These are phyloP conservation scores for Colletotrichum truncatum DNA, from an alignment of 2,329 filamentous ascomycete genomes.

Conservation along the genomic window DNA sequence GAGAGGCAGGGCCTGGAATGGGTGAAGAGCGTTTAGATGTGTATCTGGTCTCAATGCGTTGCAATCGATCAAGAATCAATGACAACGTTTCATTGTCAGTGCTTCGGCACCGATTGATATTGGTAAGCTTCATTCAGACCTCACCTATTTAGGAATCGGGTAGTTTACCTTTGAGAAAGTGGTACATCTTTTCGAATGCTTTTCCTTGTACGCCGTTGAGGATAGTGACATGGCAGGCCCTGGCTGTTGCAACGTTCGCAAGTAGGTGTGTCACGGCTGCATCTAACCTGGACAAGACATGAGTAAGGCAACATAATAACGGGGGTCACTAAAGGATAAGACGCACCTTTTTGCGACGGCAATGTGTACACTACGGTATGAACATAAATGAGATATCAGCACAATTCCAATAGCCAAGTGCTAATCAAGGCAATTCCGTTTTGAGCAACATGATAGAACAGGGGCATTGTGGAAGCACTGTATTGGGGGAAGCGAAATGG, in stretches of 20 bases:
- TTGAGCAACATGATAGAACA: too few relatives aligned
- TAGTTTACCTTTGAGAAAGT: conserved; percentile 31
- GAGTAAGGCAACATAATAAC: background rate
- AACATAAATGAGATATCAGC: too few relatives aligned
- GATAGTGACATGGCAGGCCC: conserved; percentile 38
- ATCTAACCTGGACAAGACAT: conserved; percentile 34
- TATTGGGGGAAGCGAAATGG: background rate
- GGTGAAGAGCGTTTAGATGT: conserved; percentile 19
- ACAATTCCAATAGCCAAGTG: background rate
- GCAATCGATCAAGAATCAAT: conserved; percentile 40
- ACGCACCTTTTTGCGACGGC: conserved; percentile 20
- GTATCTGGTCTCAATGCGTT: conserved; percentile 36
- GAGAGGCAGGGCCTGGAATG: background rate
- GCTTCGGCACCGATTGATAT: background rate
- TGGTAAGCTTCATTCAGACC: background rate
- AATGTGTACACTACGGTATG: conserved; percentile 14
- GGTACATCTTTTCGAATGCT: conserved; percentile 27
- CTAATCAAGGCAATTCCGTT: too few relatives aligned
- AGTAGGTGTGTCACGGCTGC: conserved; percentile 39
- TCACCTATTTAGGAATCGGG: background rate
- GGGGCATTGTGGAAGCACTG: background rate
- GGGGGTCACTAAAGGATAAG: background rate
- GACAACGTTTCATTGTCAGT: conserved; percentile 31
- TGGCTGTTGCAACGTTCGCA: conserved; percentile 39
- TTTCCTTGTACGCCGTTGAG: conserved; percentile 35